phyloP scores from a whole-genome alignment of 148 eudicot genomes.

The Vaccinium myrtillus region DNA sequence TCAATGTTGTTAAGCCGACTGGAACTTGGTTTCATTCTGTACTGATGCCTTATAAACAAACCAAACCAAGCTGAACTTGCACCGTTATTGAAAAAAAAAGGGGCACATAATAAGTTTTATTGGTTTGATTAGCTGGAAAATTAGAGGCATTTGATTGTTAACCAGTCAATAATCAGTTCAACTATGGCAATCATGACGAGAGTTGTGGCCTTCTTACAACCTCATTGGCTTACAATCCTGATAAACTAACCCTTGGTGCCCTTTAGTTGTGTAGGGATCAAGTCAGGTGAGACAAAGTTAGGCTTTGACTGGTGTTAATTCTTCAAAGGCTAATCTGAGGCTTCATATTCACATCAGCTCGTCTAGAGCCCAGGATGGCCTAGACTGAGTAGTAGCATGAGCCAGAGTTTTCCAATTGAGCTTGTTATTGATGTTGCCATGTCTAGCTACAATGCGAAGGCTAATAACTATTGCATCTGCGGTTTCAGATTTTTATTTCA shows the following conservation, averaged over 20 bases:
- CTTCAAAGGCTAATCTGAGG: neutral
- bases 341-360: neutral
- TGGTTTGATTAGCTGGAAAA: neutral
- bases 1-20: neutral
- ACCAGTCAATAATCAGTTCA: neutral
- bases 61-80: neutral
- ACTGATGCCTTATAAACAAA: neutral
- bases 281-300: neutral
- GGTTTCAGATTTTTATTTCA: neutral
- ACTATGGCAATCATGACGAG: neutral
- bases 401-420: neutral
- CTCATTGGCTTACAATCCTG: neutral
- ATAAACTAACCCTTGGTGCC: neutral
- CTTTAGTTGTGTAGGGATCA: neutral
- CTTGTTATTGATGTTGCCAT: slow-evolving; percentile 3
- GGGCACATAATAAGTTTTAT: neutral
- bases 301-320: neutral
- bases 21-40: neutral
- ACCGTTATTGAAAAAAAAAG: neutral
- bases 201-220: slow-evolving; percentile 6
- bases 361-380: neutral
- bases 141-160: neutral
- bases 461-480: neutral
- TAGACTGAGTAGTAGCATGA: neutral
- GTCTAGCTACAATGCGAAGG: neutral